phyloP scores from a whole-genome alignment of 176 grass and related monocot species.

The Triticum timopheevii region DNA sequence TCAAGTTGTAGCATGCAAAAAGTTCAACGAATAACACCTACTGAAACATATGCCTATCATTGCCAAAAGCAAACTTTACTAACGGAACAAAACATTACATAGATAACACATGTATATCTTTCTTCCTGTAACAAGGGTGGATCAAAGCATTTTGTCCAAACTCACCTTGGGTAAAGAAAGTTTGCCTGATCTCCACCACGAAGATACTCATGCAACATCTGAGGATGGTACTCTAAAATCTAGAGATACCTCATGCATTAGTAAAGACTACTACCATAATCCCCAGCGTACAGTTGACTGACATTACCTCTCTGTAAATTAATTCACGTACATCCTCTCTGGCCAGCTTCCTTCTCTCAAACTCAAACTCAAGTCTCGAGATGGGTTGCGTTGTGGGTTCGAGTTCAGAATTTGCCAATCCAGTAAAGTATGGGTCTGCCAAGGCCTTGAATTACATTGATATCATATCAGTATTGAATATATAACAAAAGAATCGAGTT shows the following conservation, averaged over 20 bases:
- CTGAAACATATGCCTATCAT: neutral
- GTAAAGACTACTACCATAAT: slow-evolving; percentile 18
- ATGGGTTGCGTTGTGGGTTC: slow-evolving; percentile 71
- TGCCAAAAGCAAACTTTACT: neutral
- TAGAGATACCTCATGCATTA: slow-evolving; percentile 33
- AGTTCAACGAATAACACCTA: neutral
- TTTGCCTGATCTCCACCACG: slow-evolving; percentile 60
- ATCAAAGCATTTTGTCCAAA: neutral
- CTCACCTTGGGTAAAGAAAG: slow-evolving; percentile 93
- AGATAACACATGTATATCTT: neutral
- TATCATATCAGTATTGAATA: slow-evolving; percentile 30
- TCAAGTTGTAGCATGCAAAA: neutral
- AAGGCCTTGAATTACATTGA: slow-evolving; percentile 62
- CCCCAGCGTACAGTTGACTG: neutral
- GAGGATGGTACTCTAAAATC: slow-evolving; percentile 97
- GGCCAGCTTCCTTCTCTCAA: slow-evolving; percentile 82
- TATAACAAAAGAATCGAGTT: neutral
- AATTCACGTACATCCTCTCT: slow-evolving; percentile 91
- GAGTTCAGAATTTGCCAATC: slow-evolving; percentile 64
- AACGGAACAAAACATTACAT: slow-evolving; percentile 1
- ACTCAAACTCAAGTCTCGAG: slow-evolving; percentile 91
- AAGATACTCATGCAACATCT: slow-evolving; percentile 81
- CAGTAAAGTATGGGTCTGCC: slow-evolving; percentile 72
- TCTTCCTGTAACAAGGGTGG: neutral
- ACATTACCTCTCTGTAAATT: slow-evolving; percentile 83